These are phyloP conservation scores for Otatea glauca DNA, from an alignment of 176 grass and related monocot species.

Conservation along the genomic window DNA sequence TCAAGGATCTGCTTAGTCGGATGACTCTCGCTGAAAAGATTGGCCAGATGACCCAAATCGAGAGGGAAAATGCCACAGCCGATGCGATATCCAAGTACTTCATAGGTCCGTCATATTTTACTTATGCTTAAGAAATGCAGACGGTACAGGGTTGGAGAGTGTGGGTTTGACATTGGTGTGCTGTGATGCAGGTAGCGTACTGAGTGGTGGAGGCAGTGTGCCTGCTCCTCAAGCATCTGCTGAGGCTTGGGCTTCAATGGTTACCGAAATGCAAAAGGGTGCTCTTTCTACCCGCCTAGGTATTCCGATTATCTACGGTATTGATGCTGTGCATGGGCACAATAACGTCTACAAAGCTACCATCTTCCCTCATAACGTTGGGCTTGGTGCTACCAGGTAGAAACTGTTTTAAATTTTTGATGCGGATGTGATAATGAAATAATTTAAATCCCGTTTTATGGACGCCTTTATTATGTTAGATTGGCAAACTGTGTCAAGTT, in stretches of 20 bases:
- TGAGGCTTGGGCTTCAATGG: slow-evolving; percentile 57
- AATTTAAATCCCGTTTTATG: neutral
- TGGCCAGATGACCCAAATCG: slow-evolving; percentile 85
- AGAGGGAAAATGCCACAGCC: slow-evolving; percentile 58
- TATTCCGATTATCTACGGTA: slow-evolving; percentile 77
- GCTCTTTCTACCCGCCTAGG: slow-evolving; percentile 76
- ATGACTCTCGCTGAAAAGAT: too few species aligned
- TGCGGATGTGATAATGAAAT: neutral
- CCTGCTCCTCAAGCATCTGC: slow-evolving; percentile 73
- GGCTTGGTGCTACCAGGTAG: slow-evolving; percentile 80
- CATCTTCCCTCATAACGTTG: slow-evolving; percentile 77
- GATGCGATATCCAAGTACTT: slow-evolving; percentile 67
- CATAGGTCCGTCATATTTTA: slow-evolving; percentile 52
- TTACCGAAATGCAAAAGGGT: slow-evolving; percentile 61
- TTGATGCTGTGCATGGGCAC: slow-evolving; percentile 82
- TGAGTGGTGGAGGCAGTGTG: slow-evolving; percentile 78
- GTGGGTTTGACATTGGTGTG: slow-evolving; percentile 7
- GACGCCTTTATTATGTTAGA: neutral
- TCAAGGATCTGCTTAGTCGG: slow-evolving; percentile 64
- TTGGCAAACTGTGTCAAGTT: neutral
- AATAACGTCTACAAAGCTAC: slow-evolving; percentile 79
- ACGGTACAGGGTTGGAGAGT: neutral
- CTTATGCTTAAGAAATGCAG: neutral
- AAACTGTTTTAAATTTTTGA: neutral
- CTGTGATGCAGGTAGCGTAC: slow-evolving; percentile 63